Evolutionary conservation across 768 basidiomycete species (phyloP).

Genomic region (Pleurotus eryngii): DNA sequence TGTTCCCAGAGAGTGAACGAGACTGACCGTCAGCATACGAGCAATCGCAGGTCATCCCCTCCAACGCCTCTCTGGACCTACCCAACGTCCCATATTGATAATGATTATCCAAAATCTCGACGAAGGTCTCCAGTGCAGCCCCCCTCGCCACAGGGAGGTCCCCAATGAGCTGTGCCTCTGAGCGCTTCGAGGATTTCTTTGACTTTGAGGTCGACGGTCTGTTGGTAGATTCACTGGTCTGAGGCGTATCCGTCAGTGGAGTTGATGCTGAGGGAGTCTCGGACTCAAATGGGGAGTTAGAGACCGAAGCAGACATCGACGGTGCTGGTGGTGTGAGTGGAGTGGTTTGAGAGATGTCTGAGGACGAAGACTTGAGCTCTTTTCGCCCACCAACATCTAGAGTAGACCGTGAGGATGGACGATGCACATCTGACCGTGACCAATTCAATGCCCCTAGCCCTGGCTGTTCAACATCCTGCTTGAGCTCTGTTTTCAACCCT

Average conservation of each 20-base stretch:
- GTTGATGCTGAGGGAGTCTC: conserved; percentile 41
- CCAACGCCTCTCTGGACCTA: conserved; percentile 81
- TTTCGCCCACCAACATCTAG: not conserved
- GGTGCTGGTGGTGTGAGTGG: conserved; percentile 13
- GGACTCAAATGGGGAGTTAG: conserved; percentile 30
- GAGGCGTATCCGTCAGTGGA: conserved; percentile 21
- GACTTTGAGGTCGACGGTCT: conserved; percentile 16
- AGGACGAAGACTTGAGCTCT: not conserved
- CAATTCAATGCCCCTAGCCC: not conserved
- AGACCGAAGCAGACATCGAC: conserved; percentile 30
- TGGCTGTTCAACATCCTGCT: not conserved
- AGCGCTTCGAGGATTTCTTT: conserved; percentile 33
- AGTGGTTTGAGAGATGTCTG: conserved; percentile 5
- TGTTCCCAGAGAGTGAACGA: conserved; percentile 5
- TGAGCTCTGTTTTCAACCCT: not conserved
- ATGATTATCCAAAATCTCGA: conserved; percentile 70
- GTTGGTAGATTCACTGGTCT: not conserved
- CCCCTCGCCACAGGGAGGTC: conserved; percentile 76
- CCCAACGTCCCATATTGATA: conserved; percentile 89
- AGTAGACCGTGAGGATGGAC: not conserved
- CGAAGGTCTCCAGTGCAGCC: conserved; percentile 69
- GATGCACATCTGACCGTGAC: not conserved
- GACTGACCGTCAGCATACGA: conserved; percentile 76
- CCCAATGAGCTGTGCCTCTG: conserved; percentile 66
- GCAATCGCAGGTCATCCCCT: conserved; percentile 97